These are phyloP conservation scores for Saccharomyces hybrid DNA, from an alignment of 1,139 yeast genomes.

Conservation along the genomic window DNA sequence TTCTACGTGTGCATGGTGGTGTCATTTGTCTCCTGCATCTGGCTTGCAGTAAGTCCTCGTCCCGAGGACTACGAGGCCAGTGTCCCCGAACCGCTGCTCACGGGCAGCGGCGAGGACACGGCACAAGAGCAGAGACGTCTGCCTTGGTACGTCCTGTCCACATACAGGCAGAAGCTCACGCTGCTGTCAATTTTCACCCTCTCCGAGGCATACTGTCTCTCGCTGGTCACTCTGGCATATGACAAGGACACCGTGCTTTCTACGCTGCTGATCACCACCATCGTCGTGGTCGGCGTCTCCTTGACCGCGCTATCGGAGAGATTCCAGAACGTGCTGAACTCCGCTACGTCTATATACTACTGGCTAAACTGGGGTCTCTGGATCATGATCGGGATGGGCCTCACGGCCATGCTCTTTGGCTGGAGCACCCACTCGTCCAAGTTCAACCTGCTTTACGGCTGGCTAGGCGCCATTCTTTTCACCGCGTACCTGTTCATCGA, in stretches of 20 bases:
- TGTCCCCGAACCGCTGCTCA: slow-evolving; percentile 4
- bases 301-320: slow-evolving; percentile 74
- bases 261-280: slow-evolving; percentile 61
- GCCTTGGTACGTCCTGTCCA: slow-evolving; percentile 28
- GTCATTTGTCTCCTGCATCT: slow-evolving; percentile 46
- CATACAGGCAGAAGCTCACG: slow-evolving; percentile 40
- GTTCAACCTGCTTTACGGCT: slow-evolving; percentile 57
- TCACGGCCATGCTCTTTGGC: slow-evolving; percentile 63
- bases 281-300: slow-evolving; percentile 69
- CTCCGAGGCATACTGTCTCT: slow-evolving; percentile 67
- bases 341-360: slow-evolving; percentile 39
- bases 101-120: background rate
- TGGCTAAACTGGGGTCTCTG: slow-evolving; percentile 52
- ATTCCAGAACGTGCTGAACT: slow-evolving; percentile 71
- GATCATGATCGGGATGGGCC: slow-evolving; percentile 65
- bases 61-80: slow-evolving; percentile 50
- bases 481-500: slow-evolving; percentile 68
- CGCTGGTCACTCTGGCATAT: slow-evolving; percentile 56
- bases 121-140: slow-evolving; percentile 7
- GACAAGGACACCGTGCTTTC: slow-evolving; percentile 63
- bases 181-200: slow-evolving; percentile 61
- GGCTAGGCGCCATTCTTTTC: slow-evolving; percentile 70
- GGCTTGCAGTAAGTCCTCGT: slow-evolving; percentile 52
- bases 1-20: slow-evolving; percentile 51
- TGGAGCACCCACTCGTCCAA: slow-evolving; percentile 35